These are phyloP conservation scores for Thymus quinquecostatus DNA, from an alignment of 257 asterid species.

Conservation along the genomic window DNA sequence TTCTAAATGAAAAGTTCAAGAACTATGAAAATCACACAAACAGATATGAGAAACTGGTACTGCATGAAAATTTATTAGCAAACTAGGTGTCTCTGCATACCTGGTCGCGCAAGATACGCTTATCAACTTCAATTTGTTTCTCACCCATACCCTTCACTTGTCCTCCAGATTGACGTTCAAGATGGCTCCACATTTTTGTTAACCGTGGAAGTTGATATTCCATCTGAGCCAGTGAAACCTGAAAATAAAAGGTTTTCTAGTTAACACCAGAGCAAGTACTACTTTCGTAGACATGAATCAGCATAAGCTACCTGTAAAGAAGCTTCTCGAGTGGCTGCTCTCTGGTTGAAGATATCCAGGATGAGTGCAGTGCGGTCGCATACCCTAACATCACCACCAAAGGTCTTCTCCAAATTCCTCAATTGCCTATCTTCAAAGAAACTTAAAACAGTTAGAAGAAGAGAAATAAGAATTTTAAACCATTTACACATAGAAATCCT, in stretches of 20 bases:
- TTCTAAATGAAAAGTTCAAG: not conserved
- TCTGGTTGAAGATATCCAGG: conserved; percentile 91
- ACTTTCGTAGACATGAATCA: conserved; percentile 3
- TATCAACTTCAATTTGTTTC: conserved; percentile 98
- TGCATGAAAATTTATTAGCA: conserved; percentile 5
- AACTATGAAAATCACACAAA: conserved; percentile 6
- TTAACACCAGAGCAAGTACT: conserved; percentile 30
- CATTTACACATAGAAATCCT: conserved; percentile 23
- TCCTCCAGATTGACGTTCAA: conserved; percentile 99
- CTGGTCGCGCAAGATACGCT: conserved; percentile 92
- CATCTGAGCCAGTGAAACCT: conserved; percentile 98
- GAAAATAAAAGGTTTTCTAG: conserved; percentile 20
- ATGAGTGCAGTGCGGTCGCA: conserved; percentile 98
- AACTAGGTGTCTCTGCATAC: conserved; percentile 44
- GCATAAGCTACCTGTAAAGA: conserved; percentile 65
- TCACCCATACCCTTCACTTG: conserved; percentile 99
- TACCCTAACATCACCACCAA: conserved; percentile 91
- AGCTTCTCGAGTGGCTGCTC: conserved; percentile 99
- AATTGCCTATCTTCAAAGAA: conserved; percentile 66
- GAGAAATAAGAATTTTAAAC: not conserved
- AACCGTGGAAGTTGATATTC: conserved; percentile 92
- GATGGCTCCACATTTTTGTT: conserved; percentile 97
- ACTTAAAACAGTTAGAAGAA: conserved; percentile 24
- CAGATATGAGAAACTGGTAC: not conserved
- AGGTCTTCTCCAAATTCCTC: conserved; percentile 84